A percentile compares a stretch with the other conserved stretches of the same genome.
These are phyloP conservation scores for Metschnikowia picachoensis DNA, from an alignment of 805 yeast species.

Conservation along the genomic window DNA sequence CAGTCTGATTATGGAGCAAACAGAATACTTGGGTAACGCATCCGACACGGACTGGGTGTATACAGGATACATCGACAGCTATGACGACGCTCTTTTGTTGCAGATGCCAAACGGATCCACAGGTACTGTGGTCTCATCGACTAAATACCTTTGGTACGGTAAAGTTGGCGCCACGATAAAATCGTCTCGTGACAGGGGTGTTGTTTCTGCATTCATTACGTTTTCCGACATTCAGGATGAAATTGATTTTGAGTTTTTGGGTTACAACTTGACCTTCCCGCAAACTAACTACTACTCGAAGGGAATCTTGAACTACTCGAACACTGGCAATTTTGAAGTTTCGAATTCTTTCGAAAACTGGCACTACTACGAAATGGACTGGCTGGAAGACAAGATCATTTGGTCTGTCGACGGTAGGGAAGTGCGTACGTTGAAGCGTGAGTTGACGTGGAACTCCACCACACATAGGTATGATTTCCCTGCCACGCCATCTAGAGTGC, in stretches of 20 bases:
- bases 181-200: constrained; percentile 76
- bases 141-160: constrained; percentile 86
- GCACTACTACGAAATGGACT: constrained; percentile 76
- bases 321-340: constrained; percentile 43
- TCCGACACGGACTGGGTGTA: constrained; percentile 66
- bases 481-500: constrained; percentile 72
- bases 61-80: constrained; percentile 51
- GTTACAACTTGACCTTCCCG: constrained; percentile 59
- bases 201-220: constrained; percentile 75
- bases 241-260: constrained; percentile 84
- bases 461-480: constrained; percentile 54
- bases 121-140: constrained; percentile 79
- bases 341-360: constrained; percentile 59
- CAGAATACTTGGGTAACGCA: constrained; percentile 65
- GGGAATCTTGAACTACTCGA: constrained; percentile 67
- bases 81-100: constrained; percentile 51
- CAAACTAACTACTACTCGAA: constrained; percentile 81
- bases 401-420: constrained; percentile 73
- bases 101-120: constrained; percentile 75
- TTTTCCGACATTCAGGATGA: constrained; percentile 87
- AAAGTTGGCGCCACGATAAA: constrained; percentile 65
- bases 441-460: constrained; percentile 62
- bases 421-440: constrained; percentile 61
- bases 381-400: constrained; percentile 66
- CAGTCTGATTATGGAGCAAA: constrained; percentile 22